Conservation (phyloP, 768 basidiomycete species). For the Xanthoconium purpureum region DNA sequence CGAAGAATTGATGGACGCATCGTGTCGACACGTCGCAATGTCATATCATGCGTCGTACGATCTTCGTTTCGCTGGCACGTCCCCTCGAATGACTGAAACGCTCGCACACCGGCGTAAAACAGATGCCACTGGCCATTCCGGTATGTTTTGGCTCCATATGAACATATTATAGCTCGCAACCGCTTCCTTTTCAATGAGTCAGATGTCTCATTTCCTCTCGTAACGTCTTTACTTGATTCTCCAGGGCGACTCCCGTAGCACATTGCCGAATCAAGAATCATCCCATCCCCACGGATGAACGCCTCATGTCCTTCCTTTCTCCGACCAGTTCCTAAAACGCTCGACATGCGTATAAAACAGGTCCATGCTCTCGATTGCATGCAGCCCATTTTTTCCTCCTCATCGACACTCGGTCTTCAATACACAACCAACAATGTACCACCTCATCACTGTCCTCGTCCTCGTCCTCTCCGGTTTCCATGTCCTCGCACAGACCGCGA, state of each 20-base stretch:
- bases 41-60: neutral
- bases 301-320: neutral
- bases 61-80: neutral
- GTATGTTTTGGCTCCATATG: neutral
- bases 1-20: neutral
- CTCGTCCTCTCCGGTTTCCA: constrained; percentile 16
- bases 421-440: constrained; percentile 24
- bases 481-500: constrained; percentile 19
- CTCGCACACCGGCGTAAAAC: neutral
- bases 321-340: neutral
- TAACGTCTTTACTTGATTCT: neutral
- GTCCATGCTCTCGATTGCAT: neutral
- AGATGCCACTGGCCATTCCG: neutral
- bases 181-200: neutral
- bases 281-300: neutral
- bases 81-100: neutral
- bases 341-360: constrained; percentile 19
- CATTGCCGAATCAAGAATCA: neutral
- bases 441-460: constrained; percentile 15
- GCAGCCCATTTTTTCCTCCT: neutral
- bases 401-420: neutral
- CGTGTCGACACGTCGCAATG: neutral
- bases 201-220: neutral
- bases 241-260: neutral
- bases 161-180: neutral